A percentile compares a stretch with the other conserved stretches of the same genome.
Conservation (phyloP, 345 rosid genomes). For the Excoecaria agallocha region DNA sequence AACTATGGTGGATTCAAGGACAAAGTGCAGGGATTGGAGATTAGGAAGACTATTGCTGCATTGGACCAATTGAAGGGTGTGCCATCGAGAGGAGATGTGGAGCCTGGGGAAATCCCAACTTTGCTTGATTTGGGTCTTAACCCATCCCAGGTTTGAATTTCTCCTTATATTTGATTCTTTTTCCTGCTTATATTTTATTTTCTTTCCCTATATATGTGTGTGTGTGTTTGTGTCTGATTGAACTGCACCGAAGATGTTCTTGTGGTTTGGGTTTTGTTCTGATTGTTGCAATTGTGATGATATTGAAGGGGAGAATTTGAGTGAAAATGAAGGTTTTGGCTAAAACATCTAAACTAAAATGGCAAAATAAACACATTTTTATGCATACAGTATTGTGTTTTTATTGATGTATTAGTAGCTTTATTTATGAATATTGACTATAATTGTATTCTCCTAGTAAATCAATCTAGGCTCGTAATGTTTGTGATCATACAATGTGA, state of each 20-base stretch:
- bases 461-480: background rate
- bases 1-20: conserved; percentile 77
- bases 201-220: background rate
- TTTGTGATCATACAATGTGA: background rate
- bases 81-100: conserved; percentile 92
- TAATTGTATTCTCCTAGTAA: background rate
- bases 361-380: background rate
- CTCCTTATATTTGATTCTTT: background rate
- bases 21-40: conserved; percentile 68
- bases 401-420: background rate
- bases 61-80: conserved; percentile 79
- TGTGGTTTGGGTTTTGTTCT: background rate
- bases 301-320: background rate
- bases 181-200: background rate
- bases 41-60: conserved; percentile 80
- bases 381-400: background rate
- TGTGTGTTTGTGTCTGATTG: too few relatives aligned
- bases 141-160: conserved; percentile 59
- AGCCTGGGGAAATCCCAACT: conserved; percentile 85
- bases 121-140: conserved; percentile 81
- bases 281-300: background rate
- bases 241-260: background rate
- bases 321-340: background rate
- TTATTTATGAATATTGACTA: background rate
- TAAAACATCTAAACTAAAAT: background rate